Percentiles rank a stretch among this genome's conserved stretches.
phyloP scores from a whole-genome alignment of 768 basidiomycete species.

The Leccinum variicolor region DNA sequence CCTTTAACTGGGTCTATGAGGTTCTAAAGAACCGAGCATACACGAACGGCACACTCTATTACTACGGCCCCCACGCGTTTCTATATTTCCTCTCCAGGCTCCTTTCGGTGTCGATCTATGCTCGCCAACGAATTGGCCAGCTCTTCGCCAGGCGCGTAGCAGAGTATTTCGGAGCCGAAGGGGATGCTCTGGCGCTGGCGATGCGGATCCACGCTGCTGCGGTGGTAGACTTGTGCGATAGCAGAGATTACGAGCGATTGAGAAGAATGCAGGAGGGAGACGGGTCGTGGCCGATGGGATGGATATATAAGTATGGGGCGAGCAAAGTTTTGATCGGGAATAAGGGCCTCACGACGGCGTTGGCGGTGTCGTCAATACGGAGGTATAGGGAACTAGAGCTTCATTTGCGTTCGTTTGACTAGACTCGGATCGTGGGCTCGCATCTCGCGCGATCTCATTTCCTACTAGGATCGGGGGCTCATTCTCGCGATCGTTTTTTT shows the following conservation, averaged over 20 bases:
- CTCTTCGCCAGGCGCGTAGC: constrained; percentile 16
- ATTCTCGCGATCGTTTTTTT: background rate
- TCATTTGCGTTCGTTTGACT: constrained; percentile 14
- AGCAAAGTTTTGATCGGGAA: constrained; percentile 12
- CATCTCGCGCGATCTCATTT: background rate
- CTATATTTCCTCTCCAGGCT: constrained; percentile 22
- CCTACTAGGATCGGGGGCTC: background rate
- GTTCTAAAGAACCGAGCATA: constrained; percentile 24
- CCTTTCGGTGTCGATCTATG: constrained; percentile 16
- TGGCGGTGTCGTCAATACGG: constrained; percentile 17
- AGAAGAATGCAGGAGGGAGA: constrained; percentile 15
- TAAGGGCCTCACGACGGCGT: constrained; percentile 19
- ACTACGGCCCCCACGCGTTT: constrained; percentile 16
- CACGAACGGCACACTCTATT: constrained; percentile 17
- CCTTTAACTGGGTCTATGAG: constrained; percentile 18
- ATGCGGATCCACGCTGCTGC: constrained; percentile 17
- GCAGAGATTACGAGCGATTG: constrained; percentile 16
- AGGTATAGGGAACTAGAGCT: constrained; percentile 10
- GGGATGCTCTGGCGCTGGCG: constrained; percentile 19
- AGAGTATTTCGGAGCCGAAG: constrained; percentile 14
- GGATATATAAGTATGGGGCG: constrained; percentile 14
- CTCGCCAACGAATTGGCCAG: constrained; percentile 8
- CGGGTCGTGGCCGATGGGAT: constrained; percentile 22
- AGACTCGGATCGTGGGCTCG: background rate
- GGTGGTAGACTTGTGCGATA: constrained; percentile 9